These are phyloP conservation scores for Mycena maculata DNA, from an alignment of 768 basidiomycete species.

Conservation along the genomic window DNA sequence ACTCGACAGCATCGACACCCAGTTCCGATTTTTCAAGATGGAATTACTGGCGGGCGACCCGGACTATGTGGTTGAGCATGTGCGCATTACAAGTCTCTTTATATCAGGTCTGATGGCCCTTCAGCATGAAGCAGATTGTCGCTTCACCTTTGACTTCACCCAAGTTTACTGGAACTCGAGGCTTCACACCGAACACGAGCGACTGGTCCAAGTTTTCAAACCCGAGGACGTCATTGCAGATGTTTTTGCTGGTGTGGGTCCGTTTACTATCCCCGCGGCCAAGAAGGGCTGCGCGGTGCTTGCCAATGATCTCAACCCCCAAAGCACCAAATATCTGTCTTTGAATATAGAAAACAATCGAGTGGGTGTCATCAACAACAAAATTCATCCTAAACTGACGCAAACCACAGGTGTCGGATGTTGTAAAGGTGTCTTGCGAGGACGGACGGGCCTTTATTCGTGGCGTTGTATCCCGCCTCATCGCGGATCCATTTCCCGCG, in stretches of 20 bases:
- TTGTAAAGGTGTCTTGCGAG: constrained; percentile 78
- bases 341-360: constrained; percentile 82
- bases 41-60: constrained; percentile 93
- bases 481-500: constrained; percentile 75
- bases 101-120: constrained; percentile 3
- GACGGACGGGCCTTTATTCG: constrained; percentile 92
- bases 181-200: constrained; percentile 89
- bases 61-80: constrained; percentile 88
- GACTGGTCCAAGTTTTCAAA: constrained; percentile 79
- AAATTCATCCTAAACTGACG: too few relatives aligned
- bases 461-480: constrained; percentile 60
- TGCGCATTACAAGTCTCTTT: constrained; percentile 51
- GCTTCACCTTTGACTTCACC: constrained; percentile 94
- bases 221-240: constrained; percentile 88
- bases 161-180: constrained; percentile 99
- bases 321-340: constrained; percentile 80
- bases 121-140: constrained; percentile 87
- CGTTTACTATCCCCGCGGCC: constrained; percentile 93
- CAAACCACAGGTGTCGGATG: constrained; percentile 68
- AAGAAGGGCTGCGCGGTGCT: constrained; percentile 91
- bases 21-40: constrained; percentile 96
- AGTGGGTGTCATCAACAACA: constrained; percentile 63
- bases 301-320: constrained; percentile 95
- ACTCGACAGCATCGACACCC: constrained; percentile 82
- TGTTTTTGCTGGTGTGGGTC: constrained; percentile 97